Evolutionary conservation across 2,329 filamentous ascomycete genomes (phyloP), one percentile per base, ranked within the genome.

Genomic region (Fusarium sp.): DNA sequence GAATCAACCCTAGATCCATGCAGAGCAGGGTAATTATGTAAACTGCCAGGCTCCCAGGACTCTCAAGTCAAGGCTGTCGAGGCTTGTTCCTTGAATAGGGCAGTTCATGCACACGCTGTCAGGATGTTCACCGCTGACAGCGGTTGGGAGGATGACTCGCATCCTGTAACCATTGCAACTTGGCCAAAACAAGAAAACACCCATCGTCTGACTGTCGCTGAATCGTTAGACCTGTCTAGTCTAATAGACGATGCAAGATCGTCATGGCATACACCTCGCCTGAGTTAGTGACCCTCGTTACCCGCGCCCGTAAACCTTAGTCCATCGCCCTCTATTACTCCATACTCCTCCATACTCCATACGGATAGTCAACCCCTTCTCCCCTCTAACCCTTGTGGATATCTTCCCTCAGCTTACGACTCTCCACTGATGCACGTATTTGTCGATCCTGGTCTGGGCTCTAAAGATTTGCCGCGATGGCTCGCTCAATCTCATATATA

Each of bases 1-100:
- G 59, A 55, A 62, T 20, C 28, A 39, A 37, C 37, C 32, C 48
- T 24, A 17, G 59, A 45, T 45, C 57, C 49, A 40, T 56, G 43
- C 24, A 32, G 20, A 45, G 24, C 24, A 24, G 24, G 24, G 24
- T 24, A 24, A 24, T 24, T 24, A 24, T 24, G 24, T 24, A 24
- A 24, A 24, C 6, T 24, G 24, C 24, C 24, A 24, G 24, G 24
- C 6, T 24, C 6, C 24, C 24, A 24, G 24, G 24, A 15, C 13
- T 32, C 30, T 3, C 26, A 26, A 26, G 26, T 8, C 9, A 32
- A 28, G 44, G 20, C 17, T 22, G 26, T 39, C 20, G 41, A 24
- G 26, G 49, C 49, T 52, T 39, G 15, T 20, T 22, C 19, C 14
- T 19, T 32, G 14, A 22, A 22, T 22, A 22, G 5, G 7, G 19